Evolutionary conservation across 805 yeast species (phyloP).

Genomic region (Yarrowia deformans): DNA sequence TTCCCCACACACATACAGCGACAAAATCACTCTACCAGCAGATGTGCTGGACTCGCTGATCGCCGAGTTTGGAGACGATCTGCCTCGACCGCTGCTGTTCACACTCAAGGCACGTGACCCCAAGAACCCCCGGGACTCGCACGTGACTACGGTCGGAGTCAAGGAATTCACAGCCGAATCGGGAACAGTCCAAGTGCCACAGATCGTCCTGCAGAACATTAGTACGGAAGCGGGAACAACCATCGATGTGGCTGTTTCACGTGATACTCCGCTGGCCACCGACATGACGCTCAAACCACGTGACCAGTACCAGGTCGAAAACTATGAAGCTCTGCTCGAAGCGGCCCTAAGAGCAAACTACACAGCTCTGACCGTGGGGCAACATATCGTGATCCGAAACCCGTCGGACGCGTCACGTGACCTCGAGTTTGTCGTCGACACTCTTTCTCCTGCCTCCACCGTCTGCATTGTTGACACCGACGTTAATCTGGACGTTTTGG

Average conservation of each 20-base stretch:
- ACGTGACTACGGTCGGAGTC: slow-evolving; percentile 54
- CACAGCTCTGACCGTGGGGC: slow-evolving; percentile 58
- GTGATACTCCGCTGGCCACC: slow-evolving; percentile 57
- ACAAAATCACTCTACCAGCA: slow-evolving; percentile 49
- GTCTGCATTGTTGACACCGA: slow-evolving; percentile 67
- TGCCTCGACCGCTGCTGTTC: slow-evolving; percentile 51
- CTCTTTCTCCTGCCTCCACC: slow-evolving; percentile 50
- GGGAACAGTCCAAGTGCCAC: slow-evolving; percentile 52
- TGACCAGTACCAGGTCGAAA: slow-evolving; percentile 49
- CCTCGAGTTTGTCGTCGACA: slow-evolving; percentile 52
- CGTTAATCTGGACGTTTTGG: slow-evolving; percentile 53
- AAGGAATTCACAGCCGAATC: slow-evolving; percentile 58
- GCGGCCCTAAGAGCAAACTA: slow-evolving; percentile 57
- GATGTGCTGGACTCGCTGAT: slow-evolving; percentile 45
- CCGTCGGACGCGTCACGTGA: slow-evolving; percentile 44
- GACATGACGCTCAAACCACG: slow-evolving; percentile 55
- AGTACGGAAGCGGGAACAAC: slow-evolving; percentile 42
- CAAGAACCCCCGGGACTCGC: slow-evolving; percentile 37
- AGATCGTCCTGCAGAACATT: slow-evolving; percentile 49
- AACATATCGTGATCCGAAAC: slow-evolving; percentile 51
- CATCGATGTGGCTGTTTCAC: slow-evolving; percentile 46
- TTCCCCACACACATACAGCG: slow-evolving; percentile 39
- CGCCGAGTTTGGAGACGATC: slow-evolving; percentile 42
- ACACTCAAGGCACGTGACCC: slow-evolving; percentile 49
- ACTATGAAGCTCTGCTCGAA: slow-evolving; percentile 65